Base-by-base conservation (phyloP, 1,139 yeast genomes). In the Kluyveromyces sp. region DNA sequence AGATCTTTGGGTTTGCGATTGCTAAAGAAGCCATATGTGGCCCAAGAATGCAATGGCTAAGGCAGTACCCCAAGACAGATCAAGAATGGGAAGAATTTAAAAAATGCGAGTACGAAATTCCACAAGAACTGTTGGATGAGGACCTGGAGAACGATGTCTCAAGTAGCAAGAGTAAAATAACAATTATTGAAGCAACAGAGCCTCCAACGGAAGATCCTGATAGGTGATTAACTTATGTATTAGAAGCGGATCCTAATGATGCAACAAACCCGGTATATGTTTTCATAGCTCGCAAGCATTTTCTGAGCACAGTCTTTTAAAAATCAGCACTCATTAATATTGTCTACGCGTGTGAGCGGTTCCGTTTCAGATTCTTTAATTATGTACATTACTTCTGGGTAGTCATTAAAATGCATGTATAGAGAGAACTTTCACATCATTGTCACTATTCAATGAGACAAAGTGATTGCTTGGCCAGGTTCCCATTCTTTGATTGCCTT, bases 21-120 rank as follows among this genome's bases (percentile, higher is more conserved):
- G 78, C 84, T 55, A 94, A 85, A 59, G 61, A 69, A 45, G 83
- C 95, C 43, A 69, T 75, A 17, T 75, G 85, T 40, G 98, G 99
- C 0, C 94, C 95, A 11, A 73, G 97, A 55, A 92, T 92, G 98
- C 78, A 76, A 57, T 92, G 99, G 99, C 70, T 92, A 49, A 77
- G 97, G 54, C 78, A 78, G 64, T 71, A 75, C 50, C 96, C 96
- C 1, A 71, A 69, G 42, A 69, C 79, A 1, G 69, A 66, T 9
- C 76, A 69, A 39, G 87, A 83, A 54, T 65, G 73, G 54, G 68
- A 66, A 44, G 92, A 83, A 60, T 79, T 69, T 51, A 72, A 75
- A 11, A 68, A 65, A 39, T 83, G 92, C 59, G 86, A 81, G 59
- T 80, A 74, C 55, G 71, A 67, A 37, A 65, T 78, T 20, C 83